Percentiles rank a stretch among this genome's conserved stretches.
Conservation (phyloP, 345 rosid species). For the Acer saccharum region DNA sequence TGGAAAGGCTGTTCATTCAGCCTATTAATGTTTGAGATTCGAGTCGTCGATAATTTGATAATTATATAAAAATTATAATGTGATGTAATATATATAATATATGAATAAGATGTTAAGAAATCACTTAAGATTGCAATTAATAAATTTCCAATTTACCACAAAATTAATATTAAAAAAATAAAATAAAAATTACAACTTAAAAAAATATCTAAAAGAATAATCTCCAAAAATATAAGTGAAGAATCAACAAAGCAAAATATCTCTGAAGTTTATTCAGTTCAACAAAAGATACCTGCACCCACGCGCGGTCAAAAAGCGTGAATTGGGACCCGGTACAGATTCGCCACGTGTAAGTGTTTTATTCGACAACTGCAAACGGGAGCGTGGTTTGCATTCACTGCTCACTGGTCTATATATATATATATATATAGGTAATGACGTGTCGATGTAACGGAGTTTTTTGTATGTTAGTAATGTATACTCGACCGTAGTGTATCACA, state of each 20-base stretch:
- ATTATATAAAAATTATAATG: too few species aligned
- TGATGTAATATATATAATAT: too few species aligned
- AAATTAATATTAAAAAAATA: too few species aligned
- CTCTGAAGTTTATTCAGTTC: conserved; percentile 8
- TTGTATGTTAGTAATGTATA: neutral
- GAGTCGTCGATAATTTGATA: too few species aligned
- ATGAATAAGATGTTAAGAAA: too few species aligned
- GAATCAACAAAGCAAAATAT: neutral
- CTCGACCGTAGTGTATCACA: neutral
- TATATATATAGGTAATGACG: neutral
- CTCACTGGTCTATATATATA: too few species aligned
- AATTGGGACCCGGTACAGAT: neutral
- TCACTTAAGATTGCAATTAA: too few species aligned
- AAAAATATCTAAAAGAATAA: neutral
- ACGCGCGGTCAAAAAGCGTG: conserved; percentile 30
- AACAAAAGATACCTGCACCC: neutral
- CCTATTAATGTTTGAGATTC: too few species aligned
- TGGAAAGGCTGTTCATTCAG: too few species aligned
- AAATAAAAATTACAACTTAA: neutral
- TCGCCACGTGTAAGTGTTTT: neutral
- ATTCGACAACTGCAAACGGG: neutral
- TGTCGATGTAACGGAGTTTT: neutral
- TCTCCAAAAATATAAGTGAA: neutral
- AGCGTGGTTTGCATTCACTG: neutral
- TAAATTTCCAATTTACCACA: too few species aligned